Evolutionary conservation across 306 rosid genomes (phyloP), one percentile per base, ranked within the genome.

Genomic region (Sindora glabra): DNA sequence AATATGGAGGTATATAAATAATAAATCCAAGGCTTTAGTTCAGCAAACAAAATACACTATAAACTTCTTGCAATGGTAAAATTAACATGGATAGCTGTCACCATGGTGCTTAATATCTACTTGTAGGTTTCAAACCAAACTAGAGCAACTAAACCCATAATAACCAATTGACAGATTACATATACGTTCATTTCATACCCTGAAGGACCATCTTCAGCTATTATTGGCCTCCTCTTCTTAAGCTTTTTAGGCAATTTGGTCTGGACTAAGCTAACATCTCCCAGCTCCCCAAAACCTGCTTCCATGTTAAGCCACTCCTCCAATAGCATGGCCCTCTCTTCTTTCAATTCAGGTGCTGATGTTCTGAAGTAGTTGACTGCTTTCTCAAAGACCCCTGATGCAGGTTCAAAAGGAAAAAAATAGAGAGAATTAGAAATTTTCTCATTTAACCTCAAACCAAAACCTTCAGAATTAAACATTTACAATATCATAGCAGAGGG

Each of bases 241-340:
- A 92, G 90, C 69, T 84, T 92, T 83, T 89, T 92, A 14, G 99
- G 99, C 49, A 86, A 74, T 79, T 89, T 92, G 33, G 96, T 33
- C 77, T 78, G 89, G 56, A 92, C 96, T 63, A 86, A 52, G 74
- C 84, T 72, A 37, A 78, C 81, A 73, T 92, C 94, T 30, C 96
- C 99, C 27, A 83, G 48, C 48, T 84, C 90, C 9, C 94, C 95
- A 58, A 81, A 83, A 34, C 73, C 53, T 10, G 79, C 64, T 72
- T 89, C 95, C 90, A 86, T 65, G 49, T 84, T 89, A 70, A 86
- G 70, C 99, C 99, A 94, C 59, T 89, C 90, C 56, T 94, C 99
- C 54, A 94, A 74, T 23, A 94, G 77, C 89, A 86, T 86, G 32
- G 95, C 99, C 44, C 97, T 82, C 61, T 94, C 99, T 65, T 94